phyloP scores from a whole-genome alignment of 225 moss, liverwort and hornwort genomes.

The Sphagnum contortum region DNA sequence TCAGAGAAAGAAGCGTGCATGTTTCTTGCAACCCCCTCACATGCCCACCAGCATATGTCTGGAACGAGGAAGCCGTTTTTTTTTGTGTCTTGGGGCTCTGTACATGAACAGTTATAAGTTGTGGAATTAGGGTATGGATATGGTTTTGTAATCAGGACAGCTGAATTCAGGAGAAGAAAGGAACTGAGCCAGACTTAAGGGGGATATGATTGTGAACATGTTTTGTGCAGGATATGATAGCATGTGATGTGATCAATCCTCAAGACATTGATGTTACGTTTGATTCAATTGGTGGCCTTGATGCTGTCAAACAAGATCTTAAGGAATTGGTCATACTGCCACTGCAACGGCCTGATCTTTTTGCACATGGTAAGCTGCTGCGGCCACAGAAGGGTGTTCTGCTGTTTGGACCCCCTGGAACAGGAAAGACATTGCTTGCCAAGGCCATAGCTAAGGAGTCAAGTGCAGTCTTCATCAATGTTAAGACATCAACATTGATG shows the following conservation, averaged over 20 bases:
- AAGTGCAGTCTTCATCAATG: constrained; percentile 86
- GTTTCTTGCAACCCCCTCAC: too few relatives aligned
- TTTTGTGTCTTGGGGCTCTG: too few relatives aligned
- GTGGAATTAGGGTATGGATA: too few relatives aligned
- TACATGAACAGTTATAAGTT: too few relatives aligned
- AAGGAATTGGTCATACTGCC: constrained; percentile 90
- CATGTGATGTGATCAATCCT: constrained; percentile 89
- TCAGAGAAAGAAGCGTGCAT: too few relatives aligned
- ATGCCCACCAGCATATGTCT: too few relatives aligned
- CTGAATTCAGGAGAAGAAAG: too few relatives aligned
- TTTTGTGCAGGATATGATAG: constrained; percentile 81
- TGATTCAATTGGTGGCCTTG: constrained; percentile 82
- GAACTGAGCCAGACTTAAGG: too few relatives aligned
- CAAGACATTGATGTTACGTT: constrained; percentile 93
- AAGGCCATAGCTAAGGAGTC: constrained; percentile 95
- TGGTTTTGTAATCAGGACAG: too few relatives aligned
- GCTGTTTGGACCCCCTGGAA: constrained; percentile 84
- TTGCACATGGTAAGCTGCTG: constrained; percentile 77
- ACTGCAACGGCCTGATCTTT: constrained; percentile 81
- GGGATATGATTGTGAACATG: too few relatives aligned
- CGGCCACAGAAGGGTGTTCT: constrained; percentile 88
- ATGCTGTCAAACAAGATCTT: constrained; percentile 68
- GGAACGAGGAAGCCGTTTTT: too few relatives aligned
- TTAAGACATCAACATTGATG: constrained; percentile 80
- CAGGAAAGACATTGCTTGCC: constrained; percentile 79